Evolutionary conservation across 768 basidiomycete species (phyloP), one percentile per base, ranked within the genome.

Genomic region (Austroboletus festivus): DNA sequence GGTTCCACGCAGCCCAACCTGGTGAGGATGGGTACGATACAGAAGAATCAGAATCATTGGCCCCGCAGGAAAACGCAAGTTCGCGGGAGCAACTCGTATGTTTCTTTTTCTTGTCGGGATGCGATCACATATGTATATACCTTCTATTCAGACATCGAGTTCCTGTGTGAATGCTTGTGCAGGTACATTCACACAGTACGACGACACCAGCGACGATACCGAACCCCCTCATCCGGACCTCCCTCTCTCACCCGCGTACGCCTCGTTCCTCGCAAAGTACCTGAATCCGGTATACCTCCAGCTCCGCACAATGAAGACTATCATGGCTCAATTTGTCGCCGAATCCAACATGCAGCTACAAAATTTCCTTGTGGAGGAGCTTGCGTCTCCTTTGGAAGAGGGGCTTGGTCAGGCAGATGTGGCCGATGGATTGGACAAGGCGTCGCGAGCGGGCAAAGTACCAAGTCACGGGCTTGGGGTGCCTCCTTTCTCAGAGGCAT

Each of bases 1-100:
- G 95, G 95, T 98, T 97, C 72, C 95, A 98, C 63, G 83, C 85
- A 20, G 86, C 92, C 0, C 83, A 95, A 60, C 83, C 87, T 54
- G 92, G 89, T 11, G 95, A 98, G 65, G 88, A 93, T 33, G 93
- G 90, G 0, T 92, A 90, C 59, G 74, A 80, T 40, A 70, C 74
- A 0, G 82, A 84, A 38, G 51, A 69, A 12, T 62, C 60, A 15
- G 60, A n/a, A n/a, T n/a, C n/a, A n/a, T n/a, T n/a, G n/a, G n/a
- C n/a, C n/a, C 67, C 33, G 66, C 56, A 76, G 26, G 86, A 89
- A 68, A 92, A 85, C 66, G 84, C 88, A 68, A 93, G 91, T 68
- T 94, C 93, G 4, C 78, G 94, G 47, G 89, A 94, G 63, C 95
- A 97, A 67, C 85, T 98, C 30, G 94, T 95, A 60, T 68, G 90